Base-by-base conservation (phyloP, 2,329 filamentous ascomycete species). In the Fusarium chuoi region DNA sequence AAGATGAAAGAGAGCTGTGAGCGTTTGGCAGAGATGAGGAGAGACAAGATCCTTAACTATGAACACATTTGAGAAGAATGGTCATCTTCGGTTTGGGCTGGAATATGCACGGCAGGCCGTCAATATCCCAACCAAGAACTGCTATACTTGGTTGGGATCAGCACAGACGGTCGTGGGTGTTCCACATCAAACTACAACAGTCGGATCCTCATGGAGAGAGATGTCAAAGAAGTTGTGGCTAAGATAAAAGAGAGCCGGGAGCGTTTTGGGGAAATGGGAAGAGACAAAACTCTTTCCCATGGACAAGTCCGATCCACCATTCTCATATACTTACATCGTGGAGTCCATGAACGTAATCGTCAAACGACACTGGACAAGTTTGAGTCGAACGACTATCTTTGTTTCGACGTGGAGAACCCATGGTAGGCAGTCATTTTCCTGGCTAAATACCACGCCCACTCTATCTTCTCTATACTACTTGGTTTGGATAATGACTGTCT, bases 211-310 rank as follows among this genome's bases (percentile, higher is more conserved):
- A 7, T 44, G 41, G n/a, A 44, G 41, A 44, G 41, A 22, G 39
- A n/a, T 10, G 22, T 42, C 3, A 9, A 42, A 4, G 14, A 15
- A 15, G 7, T n/a, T 1, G 9, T 42, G 9, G 4, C 41, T 1
- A 42, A 42, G 6, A n/a, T 42, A 3, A 42, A 42, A 42, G 22
- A n/a, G 22, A 17, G 22, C 41, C 69, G 73, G 1, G 18, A 60
- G 4, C 28, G 49, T 4, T 72, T 76, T 41, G 35, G 17, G 1
- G 22, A 6, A 6, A 46, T 71, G 26, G 41, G 55, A 6, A 24
- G 30, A 5, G 35, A 64, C 24, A 18, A 45, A 6, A 46, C 56
- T 5, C 15, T 66, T 17, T 30, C n/a, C 38, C 51, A 26, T 8
- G 38, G 41, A 7, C 42, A 54, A 3, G 28, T 75, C 0, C 8